These are phyloP conservation scores for Halenospora varia DNA, from an alignment of 495 filamentous ascomycete species.

Conservation along the genomic window DNA sequence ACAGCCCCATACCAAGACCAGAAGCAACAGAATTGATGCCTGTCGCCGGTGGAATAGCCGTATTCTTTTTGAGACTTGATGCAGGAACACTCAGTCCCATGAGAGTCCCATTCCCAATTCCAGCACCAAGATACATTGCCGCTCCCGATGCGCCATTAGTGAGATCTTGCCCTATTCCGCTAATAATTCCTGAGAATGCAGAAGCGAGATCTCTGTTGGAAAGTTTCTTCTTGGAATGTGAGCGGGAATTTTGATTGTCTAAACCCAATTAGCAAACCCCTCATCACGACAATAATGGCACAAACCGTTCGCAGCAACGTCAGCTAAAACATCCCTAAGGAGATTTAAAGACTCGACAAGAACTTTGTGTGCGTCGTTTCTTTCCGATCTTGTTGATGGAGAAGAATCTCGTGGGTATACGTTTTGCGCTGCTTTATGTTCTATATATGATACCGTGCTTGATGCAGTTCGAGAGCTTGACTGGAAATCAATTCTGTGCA, in stretches of 20 bases:
- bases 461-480: no score
- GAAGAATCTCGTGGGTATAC: not conserved
- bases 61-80: not conserved
- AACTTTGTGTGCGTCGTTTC: not conserved
- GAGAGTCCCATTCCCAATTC: slow-evolving; percentile 9
- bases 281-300: not conserved
- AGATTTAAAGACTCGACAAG: not conserved
- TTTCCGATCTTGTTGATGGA: not conserved
- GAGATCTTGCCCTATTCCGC: not conserved
- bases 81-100: not conserved
- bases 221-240: not conserved
- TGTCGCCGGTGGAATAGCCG: not conserved
- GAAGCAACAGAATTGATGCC: slow-evolving; percentile 6
- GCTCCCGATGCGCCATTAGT: not conserved
- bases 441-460: no score
- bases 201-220: slow-evolving; percentile 5
- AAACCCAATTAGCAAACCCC: not conserved
- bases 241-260: not conserved
- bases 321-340: not conserved
- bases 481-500: no score
- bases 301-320: not conserved
- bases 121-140: slow-evolving; percentile 6
- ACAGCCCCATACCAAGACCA: slow-evolving; percentile 4
- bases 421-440: no score
- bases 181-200: slow-evolving; percentile 7